A percentile compares a stretch with the other conserved stretches of the same genome.
phyloP scores from a whole-genome alignment of 768 basidiomycete genomes.

The Podaxis mareebaensis region DNA sequence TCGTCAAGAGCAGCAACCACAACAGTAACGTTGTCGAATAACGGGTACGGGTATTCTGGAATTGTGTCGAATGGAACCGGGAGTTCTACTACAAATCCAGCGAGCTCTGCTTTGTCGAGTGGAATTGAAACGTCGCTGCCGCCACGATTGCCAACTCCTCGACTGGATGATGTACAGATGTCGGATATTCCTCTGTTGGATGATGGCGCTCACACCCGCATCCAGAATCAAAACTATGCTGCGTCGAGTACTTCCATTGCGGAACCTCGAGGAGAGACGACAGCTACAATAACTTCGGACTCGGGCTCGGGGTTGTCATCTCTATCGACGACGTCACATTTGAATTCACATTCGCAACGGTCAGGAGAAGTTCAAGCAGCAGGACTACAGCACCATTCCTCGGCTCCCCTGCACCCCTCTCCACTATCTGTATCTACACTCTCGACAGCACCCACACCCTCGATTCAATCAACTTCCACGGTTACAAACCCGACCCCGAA shows the following conservation, averaged over 20 bases:
- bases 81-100: neutral
- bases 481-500: neutral
- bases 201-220: neutral
- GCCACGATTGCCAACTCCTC: conserved; percentile 12
- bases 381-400: neutral
- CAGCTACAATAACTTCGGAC: neutral
- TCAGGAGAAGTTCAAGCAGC: neutral
- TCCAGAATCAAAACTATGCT: too few relatives aligned
- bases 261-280: neutral
- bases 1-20: neutral
- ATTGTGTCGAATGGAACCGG: too few relatives aligned
- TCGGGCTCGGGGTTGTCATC: neutral
- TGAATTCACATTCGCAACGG: neutral
- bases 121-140: conserved; percentile 1
- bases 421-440: neutral
- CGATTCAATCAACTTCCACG: neutral
- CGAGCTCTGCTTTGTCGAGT: neutral
- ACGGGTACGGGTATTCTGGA: too few relatives aligned
- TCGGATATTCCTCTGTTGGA: conserved; percentile 14
- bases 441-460: neutral
- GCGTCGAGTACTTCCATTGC: neutral
- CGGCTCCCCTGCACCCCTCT: neutral
- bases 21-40: too few relatives aligned
- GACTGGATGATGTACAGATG: conserved; percentile 16
- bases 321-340: too few relatives aligned